Conservation (phyloP, 345 rosid species). For the Mangifera indica region DNA sequence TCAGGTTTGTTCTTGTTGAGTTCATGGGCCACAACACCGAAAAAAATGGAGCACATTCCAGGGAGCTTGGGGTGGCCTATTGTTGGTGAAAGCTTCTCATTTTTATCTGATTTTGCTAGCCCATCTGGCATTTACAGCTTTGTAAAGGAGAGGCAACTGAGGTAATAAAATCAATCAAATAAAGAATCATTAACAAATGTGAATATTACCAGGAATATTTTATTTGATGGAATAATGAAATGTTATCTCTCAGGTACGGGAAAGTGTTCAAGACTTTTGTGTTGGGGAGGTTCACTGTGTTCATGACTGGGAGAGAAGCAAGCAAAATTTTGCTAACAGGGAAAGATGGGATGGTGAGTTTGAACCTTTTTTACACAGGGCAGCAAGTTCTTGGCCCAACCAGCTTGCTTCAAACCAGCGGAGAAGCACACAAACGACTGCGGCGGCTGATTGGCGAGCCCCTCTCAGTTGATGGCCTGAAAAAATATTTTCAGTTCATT, state of each 20-base stretch:
- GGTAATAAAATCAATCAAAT: conserved; percentile 25
- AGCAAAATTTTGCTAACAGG: conserved; percentile 64
- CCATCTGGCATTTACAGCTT: conserved; percentile 59
- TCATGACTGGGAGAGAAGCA: conserved; percentile 75
- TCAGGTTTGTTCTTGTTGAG: conserved; percentile 29
- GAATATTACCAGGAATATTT: neutral
- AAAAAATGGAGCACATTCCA: conserved; percentile 55
- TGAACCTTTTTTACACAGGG: conserved; percentile 68
- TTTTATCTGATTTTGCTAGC: conserved; percentile 52
- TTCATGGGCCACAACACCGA: conserved; percentile 43
- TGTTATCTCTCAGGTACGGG: conserved; percentile 44
- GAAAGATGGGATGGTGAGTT: conserved; percentile 70
- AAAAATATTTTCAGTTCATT: conserved; percentile 57
- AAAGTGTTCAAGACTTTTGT: conserved; percentile 59
- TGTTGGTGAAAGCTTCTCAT: conserved; percentile 60
- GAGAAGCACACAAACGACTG: conserved; percentile 59
- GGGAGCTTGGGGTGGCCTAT: conserved; percentile 66
- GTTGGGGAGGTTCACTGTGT: conserved; percentile 53
- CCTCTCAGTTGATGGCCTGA: conserved; percentile 59
- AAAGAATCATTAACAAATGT: neutral
- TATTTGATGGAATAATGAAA: neutral
- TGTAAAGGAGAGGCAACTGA: conserved; percentile 55
- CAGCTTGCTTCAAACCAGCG: conserved; percentile 61
- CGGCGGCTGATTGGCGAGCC: conserved; percentile 56
- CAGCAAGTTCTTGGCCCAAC: conserved; percentile 59